Evolutionary conservation across 2,329 filamentous ascomycete species (phyloP).

Genomic region (Monilinia laxa): DNA sequence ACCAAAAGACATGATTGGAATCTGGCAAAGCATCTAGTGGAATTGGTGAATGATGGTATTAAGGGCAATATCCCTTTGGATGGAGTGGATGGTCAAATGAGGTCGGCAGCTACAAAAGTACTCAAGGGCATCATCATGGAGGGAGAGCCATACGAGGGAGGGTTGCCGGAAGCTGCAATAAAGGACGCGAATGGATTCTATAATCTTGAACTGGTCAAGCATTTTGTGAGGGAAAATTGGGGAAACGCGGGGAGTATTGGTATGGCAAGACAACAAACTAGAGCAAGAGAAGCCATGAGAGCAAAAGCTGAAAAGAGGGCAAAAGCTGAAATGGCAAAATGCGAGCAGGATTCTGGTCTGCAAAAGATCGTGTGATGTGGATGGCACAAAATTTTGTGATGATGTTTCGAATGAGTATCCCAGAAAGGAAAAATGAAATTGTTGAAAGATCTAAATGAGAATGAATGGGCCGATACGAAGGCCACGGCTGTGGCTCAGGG

Average conservation of each 20-base stretch:
- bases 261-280: conserved; percentile 34
- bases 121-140: conserved; percentile 53
- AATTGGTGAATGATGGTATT: conserved; percentile 50
- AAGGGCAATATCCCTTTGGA: conserved; percentile 42
- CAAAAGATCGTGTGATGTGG: background rate
- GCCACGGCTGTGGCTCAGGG: background rate
- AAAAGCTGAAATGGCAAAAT: conserved; percentile 27
- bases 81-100: background rate
- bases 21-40: conserved; percentile 44
- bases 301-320: conserved; percentile 29
- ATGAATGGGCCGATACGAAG: background rate
- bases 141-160: conserved; percentile 44
- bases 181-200: conserved; percentile 46
- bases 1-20: conserved; percentile 46
- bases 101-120: conserved; percentile 42
- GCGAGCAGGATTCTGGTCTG: background rate
- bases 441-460: background rate
- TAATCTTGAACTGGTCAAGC: conserved; percentile 44
- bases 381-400: background rate
- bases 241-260: conserved; percentile 43
- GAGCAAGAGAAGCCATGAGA: conserved; percentile 26
- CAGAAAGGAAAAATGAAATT: background rate
- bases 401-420: background rate
- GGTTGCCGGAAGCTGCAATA: conserved; percentile 37
- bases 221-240: conserved; percentile 47